These are phyloP conservation scores for Persicaria tinctoria DNA, from an alignment of 148 eudicot species.

Conservation along the genomic window DNA sequence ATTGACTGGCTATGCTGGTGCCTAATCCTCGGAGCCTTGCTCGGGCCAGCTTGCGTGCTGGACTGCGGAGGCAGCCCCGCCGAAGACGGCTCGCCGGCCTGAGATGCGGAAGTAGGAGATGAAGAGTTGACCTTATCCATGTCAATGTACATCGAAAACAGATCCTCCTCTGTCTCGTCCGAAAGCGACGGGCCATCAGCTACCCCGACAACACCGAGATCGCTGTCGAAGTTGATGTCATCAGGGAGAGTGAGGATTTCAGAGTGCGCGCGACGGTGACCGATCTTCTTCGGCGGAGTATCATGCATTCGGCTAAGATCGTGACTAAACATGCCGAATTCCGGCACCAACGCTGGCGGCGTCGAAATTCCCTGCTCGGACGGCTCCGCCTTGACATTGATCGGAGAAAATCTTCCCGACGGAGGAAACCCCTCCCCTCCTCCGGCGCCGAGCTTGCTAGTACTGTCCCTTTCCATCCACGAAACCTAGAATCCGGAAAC, in stretches of 20 bases:
- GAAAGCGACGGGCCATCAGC: conserved; percentile 80
- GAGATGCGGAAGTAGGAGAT: conserved; percentile 51
- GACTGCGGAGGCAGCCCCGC: conserved; percentile 13
- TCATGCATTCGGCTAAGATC: conserved; percentile 91
- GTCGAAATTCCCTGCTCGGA: conserved; percentile 10
- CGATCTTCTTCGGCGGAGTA: conserved; percentile 56
- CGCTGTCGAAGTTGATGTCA: conserved; percentile 87
- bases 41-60: neutral
- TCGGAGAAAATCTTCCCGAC: conserved; percentile 40
- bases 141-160: conserved; percentile 81
- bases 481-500: neutral
- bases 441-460: conserved; percentile 35
- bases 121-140: conserved; percentile 76
- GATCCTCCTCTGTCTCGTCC: conserved; percentile 84
- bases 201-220: conserved; percentile 69
- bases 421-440: conserved; percentile 49
- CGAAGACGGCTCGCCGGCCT: conserved; percentile 53
- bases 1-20: conserved; percentile 93
- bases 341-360: neutral
- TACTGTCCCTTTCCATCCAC: conserved; percentile 53
- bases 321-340: conserved; percentile 34
- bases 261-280: conserved; percentile 86
- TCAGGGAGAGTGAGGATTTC: conserved; percentile 89
- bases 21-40: conserved; percentile 53
- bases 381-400: conserved; percentile 17